phyloP scores from a whole-genome alignment of 1,139 yeast species.

The Arxiozyma heterogenica region DNA sequence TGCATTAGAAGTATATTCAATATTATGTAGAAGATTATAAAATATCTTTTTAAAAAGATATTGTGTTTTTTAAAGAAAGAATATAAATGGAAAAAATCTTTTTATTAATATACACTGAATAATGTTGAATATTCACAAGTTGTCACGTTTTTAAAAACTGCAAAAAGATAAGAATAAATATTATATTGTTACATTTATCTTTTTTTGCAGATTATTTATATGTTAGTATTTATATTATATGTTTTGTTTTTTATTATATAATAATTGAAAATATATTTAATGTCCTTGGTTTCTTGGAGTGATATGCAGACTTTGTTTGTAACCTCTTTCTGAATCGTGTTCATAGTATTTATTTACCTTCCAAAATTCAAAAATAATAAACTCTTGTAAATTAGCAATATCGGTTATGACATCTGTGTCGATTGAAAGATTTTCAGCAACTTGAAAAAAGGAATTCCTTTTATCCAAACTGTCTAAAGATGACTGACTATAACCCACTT shows the following conservation, averaged over 20 bases:
- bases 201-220: too few relatives aligned
- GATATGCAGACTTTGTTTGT: slow-evolving; percentile 54
- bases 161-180: too few relatives aligned
- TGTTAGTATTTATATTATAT: too few relatives aligned
- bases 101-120: too few relatives aligned
- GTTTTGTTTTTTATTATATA: too few relatives aligned
- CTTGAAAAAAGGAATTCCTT: slow-evolving; percentile 30
- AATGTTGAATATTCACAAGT: too few relatives aligned
- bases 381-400: slow-evolving; percentile 42
- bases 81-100: too few relatives aligned
- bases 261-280: too few relatives aligned
- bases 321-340: slow-evolving; percentile 57
- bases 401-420: slow-evolving; percentile 26
- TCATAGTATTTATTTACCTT: slow-evolving; percentile 53
- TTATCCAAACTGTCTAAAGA: slow-evolving; percentile 18
- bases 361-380: slow-evolving; percentile 60
- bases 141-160: too few relatives aligned
- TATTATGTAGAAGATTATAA: too few relatives aligned
- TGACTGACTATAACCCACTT: slow-evolving; percentile 45
- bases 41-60: not conserved
- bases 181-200: not conserved
- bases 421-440: slow-evolving; percentile 22
- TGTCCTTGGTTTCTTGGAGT: slow-evolving; percentile 11
- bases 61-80: not conserved
- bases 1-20: too few relatives aligned